A percentile compares a stretch with the other conserved stretches of the same genome.
phyloP scores from a whole-genome alignment of 495 filamentous ascomycete genomes.

The Penicillium fimorum region DNA sequence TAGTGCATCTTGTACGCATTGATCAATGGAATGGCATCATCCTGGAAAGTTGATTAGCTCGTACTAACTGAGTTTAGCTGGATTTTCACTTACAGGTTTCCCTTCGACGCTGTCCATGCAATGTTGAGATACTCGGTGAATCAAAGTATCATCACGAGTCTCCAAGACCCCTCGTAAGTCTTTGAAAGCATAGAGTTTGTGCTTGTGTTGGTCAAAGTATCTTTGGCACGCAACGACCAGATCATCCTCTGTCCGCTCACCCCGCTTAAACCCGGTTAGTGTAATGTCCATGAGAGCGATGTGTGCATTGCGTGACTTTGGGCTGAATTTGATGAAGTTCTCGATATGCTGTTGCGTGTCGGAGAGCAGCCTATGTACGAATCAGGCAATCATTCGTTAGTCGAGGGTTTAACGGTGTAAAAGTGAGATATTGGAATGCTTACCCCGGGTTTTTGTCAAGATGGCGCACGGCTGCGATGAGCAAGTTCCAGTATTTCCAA shows the following conservation, averaged over 20 bases:
- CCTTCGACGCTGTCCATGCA: conserved; percentile 22
- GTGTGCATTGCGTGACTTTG: conserved; percentile 50
- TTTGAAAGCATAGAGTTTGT: conserved; percentile 54
- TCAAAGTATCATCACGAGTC: conserved; percentile 35
- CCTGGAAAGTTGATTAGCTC: conserved; percentile 12
- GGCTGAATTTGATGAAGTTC: conserved; percentile 33
- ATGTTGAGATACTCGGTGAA: conserved; percentile 24
- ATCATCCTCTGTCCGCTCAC: conserved; percentile 31
- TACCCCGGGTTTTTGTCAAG: conserved; percentile 35
- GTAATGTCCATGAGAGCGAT: conserved; percentile 41
- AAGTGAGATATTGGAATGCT: conserved; percentile 7
- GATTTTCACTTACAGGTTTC: conserved; percentile 32
- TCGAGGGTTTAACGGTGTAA: background rate
- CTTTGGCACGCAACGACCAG: conserved; percentile 43
- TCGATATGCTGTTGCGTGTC: conserved; percentile 34
- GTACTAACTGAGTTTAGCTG: background rate
- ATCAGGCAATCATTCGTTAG: background rate
- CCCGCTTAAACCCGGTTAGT: conserved; percentile 27
- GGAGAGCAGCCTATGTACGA: conserved; percentile 28
- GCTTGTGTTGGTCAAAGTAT: conserved; percentile 50
- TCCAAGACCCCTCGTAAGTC: conserved; percentile 49
- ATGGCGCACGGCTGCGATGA: conserved; percentile 30
- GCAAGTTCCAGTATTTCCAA: conserved; percentile 56
- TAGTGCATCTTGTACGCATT: conserved; percentile 60
- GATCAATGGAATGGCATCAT: conserved; percentile 40